Percentiles rank a stretch among this genome's conserved stretches.
Conservation (phyloP, 331 rosid genomes). For the Pyracantha coccinea region DNA sequence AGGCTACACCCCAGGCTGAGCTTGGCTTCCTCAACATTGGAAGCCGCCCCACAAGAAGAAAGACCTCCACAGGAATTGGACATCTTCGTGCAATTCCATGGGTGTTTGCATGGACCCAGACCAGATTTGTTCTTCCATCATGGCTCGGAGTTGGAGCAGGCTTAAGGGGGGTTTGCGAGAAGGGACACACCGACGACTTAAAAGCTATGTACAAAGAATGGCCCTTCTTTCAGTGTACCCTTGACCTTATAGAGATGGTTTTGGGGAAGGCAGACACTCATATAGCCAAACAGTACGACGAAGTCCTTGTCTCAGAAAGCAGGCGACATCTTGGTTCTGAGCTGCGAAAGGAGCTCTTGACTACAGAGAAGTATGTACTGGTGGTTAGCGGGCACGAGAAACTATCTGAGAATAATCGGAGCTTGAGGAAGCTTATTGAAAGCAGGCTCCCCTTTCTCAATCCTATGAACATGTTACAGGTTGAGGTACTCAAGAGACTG, state of each 20-base stretch:
- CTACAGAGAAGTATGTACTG: conserved; percentile 54
- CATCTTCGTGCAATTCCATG: conserved; percentile 85
- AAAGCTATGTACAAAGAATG: conserved; percentile 82
- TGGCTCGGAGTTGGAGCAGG: conserved; percentile 99
- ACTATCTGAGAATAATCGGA: conserved; percentile 64
- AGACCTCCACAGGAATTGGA: conserved; percentile 55
- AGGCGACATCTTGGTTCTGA: conserved; percentile 58
- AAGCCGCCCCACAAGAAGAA: conserved; percentile 76
- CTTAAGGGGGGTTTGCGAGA: conserved; percentile 66
- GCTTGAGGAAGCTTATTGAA: conserved; percentile 88
- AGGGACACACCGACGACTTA: conserved; percentile 72
- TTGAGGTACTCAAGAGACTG: conserved; percentile 81
- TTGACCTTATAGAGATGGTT: conserved; percentile 96
- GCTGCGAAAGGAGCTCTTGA: conserved; percentile 57
- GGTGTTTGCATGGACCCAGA: conserved; percentile 93
- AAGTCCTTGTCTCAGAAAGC: conserved; percentile 69
- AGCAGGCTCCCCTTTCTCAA: conserved; percentile 84
- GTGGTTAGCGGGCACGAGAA: conserved; percentile 80
- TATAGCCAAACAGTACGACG: conserved; percentile 89
- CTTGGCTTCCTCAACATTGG: conserved; percentile 90
- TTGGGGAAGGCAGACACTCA: conserved; percentile 81
- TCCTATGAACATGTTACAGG: conserved; percentile 89
- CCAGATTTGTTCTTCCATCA: conserved; percentile 86
- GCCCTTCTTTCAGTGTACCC: conserved; percentile 83
- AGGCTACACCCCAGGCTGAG: conserved; percentile 95